Conservation (phyloP, 257 asterid genomes). For the Jaltomata sinuosa region DNA sequence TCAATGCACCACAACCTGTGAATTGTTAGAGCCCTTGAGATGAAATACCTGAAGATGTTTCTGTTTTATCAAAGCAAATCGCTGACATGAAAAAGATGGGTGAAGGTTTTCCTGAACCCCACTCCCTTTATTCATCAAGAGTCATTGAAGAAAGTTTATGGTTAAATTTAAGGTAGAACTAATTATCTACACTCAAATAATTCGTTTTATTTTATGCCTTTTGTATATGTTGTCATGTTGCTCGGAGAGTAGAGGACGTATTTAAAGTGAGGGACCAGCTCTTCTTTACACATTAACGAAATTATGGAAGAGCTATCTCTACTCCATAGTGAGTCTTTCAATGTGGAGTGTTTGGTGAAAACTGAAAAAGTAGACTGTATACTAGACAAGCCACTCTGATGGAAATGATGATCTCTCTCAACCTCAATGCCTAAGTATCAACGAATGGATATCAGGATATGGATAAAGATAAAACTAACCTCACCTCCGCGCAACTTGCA, state of each 20-base stretch:
- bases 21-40: too few relatives aligned
- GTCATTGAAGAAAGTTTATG: neutral
- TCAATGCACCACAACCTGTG: neutral
- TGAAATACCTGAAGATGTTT: neutral
- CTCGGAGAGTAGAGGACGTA: neutral
- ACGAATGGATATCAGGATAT: neutral
- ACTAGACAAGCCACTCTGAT: neutral
- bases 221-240: neutral
- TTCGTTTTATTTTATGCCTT: neutral
- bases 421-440: neutral
- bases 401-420: neutral
- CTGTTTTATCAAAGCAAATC: neutral
- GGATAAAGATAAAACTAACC: neutral
- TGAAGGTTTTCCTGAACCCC: neutral
- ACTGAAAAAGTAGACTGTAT: neutral
- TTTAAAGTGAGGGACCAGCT: neutral
- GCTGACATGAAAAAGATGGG: neutral
- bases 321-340: neutral
- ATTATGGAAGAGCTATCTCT: neutral
- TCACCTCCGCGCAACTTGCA: neutral
- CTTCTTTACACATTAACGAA: neutral
- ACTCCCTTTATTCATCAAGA: neutral
- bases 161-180: neutral
- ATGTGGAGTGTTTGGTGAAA: neutral
- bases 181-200: neutral